Percentiles rank a stretch among this genome's conserved stretches.
Evolutionary conservation across 2,329 filamentous ascomycete species (phyloP).

Genomic region (Microcera coccophila): DNA sequence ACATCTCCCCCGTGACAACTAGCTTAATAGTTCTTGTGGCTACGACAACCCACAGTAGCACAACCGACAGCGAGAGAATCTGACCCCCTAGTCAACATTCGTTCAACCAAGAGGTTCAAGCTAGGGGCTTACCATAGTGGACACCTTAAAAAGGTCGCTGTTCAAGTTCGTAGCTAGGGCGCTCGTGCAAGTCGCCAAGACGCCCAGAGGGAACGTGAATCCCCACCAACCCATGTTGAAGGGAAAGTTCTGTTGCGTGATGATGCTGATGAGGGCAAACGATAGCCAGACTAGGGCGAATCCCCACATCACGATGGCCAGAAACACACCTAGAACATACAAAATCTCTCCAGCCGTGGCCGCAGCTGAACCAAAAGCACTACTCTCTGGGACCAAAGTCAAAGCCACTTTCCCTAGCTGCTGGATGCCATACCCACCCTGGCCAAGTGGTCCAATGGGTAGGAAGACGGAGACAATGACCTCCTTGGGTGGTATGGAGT

Average conservation of each 20-base stretch:
- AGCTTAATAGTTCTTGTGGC: conserved; percentile 36
- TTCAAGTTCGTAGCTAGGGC: conserved; percentile 39
- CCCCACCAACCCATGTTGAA: conserved; percentile 50
- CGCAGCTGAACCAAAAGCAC: conserved; percentile 44
- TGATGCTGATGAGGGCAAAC: conserved; percentile 41
- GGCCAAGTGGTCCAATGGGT: conserved; percentile 62
- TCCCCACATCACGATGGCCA: conserved; percentile 42
- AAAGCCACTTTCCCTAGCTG: conserved; percentile 48
- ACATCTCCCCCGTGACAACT: conserved; percentile 40
- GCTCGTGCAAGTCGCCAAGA: conserved; percentile 40
- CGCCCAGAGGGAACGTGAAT: conserved; percentile 46
- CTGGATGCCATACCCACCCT: conserved; percentile 59
- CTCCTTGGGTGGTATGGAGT: conserved; percentile 63
- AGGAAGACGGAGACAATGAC: conserved; percentile 66
- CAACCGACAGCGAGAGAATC: conserved; percentile 40
- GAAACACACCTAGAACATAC: conserved; percentile 53
- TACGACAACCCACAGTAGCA: conserved; percentile 42
- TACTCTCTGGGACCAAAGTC: conserved; percentile 36
- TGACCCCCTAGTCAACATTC: conserved; percentile 18
- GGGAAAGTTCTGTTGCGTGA: conserved; percentile 38
- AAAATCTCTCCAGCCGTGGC: conserved; percentile 41
- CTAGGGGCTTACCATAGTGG: conserved; percentile 31
- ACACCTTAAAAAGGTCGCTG: conserved; percentile 42
- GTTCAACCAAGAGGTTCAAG: neutral
- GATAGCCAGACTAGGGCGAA: conserved; percentile 43